Evolutionary conservation across 2,329 filamentous ascomycete genomes (phyloP).

Genomic region (Bipolaris cookei): DNA sequence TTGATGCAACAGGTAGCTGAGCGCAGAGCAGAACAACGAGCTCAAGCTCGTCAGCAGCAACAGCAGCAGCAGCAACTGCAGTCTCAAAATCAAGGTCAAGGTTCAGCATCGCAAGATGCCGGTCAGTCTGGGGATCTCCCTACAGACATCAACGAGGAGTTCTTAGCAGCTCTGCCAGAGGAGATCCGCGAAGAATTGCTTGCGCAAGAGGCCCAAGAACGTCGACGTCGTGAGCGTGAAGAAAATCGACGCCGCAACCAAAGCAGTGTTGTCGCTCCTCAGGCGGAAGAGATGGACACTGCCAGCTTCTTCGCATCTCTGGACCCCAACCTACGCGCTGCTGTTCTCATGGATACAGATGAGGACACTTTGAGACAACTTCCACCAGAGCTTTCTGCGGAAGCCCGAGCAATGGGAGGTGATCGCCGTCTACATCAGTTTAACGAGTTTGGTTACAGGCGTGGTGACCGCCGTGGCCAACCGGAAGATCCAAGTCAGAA

Average conservation of each 20-base stretch:
- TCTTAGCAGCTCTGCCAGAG: constrained; percentile 87
- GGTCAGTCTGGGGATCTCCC: constrained; percentile 70
- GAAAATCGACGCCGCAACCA: constrained; percentile 73
- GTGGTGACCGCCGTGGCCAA: constrained; percentile 46
- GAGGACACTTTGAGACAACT: constrained; percentile 84
- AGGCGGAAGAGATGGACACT: constrained; percentile 80
- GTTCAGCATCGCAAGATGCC: constrained; percentile 17
- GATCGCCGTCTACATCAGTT: constrained; percentile 62
- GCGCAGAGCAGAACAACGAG: constrained; percentile 60
- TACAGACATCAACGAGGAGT: constrained; percentile 88
- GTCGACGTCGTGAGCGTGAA: constrained; percentile 85
- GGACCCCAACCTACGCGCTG: constrained; percentile 80
- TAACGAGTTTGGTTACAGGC: constrained; percentile 44
- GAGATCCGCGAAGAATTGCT: constrained; percentile 91
- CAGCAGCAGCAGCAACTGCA: constrained; percentile 61
- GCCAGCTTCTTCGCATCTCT: constrained; percentile 92
- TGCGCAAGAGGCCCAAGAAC: constrained; percentile 86
- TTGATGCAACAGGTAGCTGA: constrained; percentile 88
- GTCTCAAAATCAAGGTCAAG: constrained; percentile 19
- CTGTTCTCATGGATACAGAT: constrained; percentile 89
- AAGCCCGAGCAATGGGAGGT: constrained; percentile 76
- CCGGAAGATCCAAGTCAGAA: constrained; percentile 58
- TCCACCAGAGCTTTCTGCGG: constrained; percentile 82
- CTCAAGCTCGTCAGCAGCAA: constrained; percentile 16
- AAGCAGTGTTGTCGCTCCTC: constrained; percentile 53